These are phyloP conservation scores for Luzula sylvatica DNA, from an alignment of 176 grass and related monocot genomes.

Conservation along the genomic window DNA sequence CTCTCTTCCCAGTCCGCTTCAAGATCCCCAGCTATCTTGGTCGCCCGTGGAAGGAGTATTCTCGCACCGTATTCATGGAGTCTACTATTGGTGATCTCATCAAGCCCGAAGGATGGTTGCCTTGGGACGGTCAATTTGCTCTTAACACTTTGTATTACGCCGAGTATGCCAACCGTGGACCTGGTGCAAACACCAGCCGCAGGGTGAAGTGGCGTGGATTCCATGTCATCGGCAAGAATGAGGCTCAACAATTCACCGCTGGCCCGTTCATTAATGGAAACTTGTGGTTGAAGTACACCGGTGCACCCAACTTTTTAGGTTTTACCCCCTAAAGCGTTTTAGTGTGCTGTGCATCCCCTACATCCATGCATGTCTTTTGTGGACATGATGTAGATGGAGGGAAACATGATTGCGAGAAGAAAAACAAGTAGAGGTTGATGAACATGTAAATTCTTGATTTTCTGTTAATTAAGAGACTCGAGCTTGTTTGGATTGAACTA, in stretches of 20 bases:
- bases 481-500: conserved; percentile 11
- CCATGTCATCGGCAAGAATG: conserved; percentile 45
- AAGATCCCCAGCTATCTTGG: conserved; percentile 45
- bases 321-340: conserved; percentile 34
- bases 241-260: conserved; percentile 41
- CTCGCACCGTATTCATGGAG: conserved; percentile 43
- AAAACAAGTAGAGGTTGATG: background rate
- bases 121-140: conserved; percentile 29
- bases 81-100: conserved; percentile 41
- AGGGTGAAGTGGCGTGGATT: conserved; percentile 42
- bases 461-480: background rate
- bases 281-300: conserved; percentile 44
- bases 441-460: conserved; percentile 6
- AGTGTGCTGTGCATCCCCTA: background rate
- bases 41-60: conserved; percentile 55
- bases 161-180: conserved; percentile 60
- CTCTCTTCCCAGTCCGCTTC: background rate
- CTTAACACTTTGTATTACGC: conserved; percentile 46
- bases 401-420: background rate
- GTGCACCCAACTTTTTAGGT: conserved; percentile 41
- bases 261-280: conserved; percentile 56
- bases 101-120: conserved; percentile 36
- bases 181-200: conserved; percentile 24
- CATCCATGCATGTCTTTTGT: conserved; percentile 1
- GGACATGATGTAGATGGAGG: conserved; percentile 2